Evolutionary conservation across 1,284 basidiomycete genomes (phyloP).

Genomic region (Rhizoctonia solani): DNA sequence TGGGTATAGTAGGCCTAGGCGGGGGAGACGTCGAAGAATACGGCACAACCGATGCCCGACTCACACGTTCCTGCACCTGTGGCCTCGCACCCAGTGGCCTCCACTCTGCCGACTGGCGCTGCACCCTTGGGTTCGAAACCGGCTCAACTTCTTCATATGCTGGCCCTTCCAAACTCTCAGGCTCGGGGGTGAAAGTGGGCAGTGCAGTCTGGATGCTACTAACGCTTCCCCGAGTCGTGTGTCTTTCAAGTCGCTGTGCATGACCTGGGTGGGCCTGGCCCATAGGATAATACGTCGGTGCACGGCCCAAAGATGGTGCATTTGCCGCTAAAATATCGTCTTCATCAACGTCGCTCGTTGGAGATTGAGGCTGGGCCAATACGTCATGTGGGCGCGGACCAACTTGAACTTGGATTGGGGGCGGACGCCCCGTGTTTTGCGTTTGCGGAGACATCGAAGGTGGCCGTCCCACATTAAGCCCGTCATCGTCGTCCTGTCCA

Average conservation of each 20-base stretch:
- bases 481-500: conserved; percentile 2
- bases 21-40: no score
- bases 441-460: neutral
- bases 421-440: conserved; percentile 6
- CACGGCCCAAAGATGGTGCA: neutral
- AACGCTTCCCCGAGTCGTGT: neutral
- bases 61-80: conserved; percentile 28
- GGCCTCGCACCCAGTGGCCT: conserved; percentile 9
- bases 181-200: neutral
- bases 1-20: no score
- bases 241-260: neutral
- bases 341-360: conserved; percentile 21
- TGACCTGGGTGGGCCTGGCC: conserved; percentile 15
- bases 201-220: neutral
- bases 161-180: conserved; percentile 20
- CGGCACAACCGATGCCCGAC: no score
- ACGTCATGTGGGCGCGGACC: conserved; percentile 28
- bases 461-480: conserved; percentile 21
- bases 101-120: no score
- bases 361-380: conserved; percentile 20
- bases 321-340: neutral
- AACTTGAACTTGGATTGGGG: conserved; percentile 21
- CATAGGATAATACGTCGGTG: conserved; percentile 23
- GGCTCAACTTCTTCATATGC: conserved; percentile 28
- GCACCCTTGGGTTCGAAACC: neutral